phyloP scores from a whole-genome alignment of 1,139 yeast species.

The Kurtzmaniella quercitrusa region DNA sequence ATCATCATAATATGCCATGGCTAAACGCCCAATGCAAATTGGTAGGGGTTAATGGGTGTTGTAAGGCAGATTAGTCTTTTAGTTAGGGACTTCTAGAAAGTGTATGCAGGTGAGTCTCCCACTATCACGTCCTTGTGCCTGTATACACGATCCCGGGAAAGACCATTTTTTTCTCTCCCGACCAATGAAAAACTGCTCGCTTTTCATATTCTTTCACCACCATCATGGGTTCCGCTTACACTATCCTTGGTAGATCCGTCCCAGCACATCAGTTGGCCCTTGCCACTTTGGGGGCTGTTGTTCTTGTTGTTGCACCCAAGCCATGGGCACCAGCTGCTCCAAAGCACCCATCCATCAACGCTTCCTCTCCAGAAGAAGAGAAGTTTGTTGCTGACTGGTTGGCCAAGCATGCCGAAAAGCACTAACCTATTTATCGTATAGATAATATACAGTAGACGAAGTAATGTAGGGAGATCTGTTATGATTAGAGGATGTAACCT shows the following conservation, averaged over 20 bases:
- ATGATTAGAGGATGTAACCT: not conserved
- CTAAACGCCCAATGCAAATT: not conserved
- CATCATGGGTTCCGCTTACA: constrained; percentile 77
- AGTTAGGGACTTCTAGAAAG: too few relatives aligned
- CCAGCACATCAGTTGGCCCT: constrained; percentile 71
- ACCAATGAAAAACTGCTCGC: constrained; percentile 1
- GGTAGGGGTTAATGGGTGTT: too few relatives aligned
- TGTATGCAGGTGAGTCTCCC: too few relatives aligned
- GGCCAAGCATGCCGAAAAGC: constrained; percentile 35
- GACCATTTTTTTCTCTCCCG: not conserved
- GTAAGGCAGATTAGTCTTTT: too few relatives aligned
- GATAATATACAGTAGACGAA: not conserved
- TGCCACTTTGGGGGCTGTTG: constrained; percentile 61
- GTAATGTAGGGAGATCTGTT: not conserved
- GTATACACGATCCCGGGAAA: too few relatives aligned
- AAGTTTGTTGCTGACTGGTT: constrained; percentile 54
- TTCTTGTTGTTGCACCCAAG: constrained; percentile 57
- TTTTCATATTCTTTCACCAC: not conserved
- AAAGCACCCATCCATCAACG: constrained; percentile 64
- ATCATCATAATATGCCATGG: constrained; percentile 2
- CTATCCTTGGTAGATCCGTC: constrained; percentile 69
- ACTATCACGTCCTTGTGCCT: too few relatives aligned
- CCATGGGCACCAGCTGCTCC: constrained; percentile 66
- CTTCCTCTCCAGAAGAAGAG: constrained; percentile 84
- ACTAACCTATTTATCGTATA: constrained; percentile 15